Evolutionary conservation across 306 rosid genomes (phyloP).

Genomic region (Casuarina glauca): DNA sequence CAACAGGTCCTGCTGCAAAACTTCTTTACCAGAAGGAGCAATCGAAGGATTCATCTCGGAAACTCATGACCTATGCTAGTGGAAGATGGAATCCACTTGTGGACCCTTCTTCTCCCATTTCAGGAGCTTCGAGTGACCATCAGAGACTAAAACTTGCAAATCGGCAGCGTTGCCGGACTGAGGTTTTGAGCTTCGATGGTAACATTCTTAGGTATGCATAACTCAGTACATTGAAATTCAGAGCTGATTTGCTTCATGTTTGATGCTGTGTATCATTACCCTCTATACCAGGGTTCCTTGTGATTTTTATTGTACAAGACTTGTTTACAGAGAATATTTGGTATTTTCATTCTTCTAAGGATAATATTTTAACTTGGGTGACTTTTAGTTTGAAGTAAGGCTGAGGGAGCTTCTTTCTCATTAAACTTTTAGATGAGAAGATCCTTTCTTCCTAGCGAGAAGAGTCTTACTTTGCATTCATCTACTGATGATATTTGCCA

Average conservation of each 20-base stretch:
- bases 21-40: conserved; percentile 85
- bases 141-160: conserved; percentile 77
- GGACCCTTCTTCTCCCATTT: conserved; percentile 88
- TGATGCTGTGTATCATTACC: not conserved
- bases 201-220: conserved; percentile 76
- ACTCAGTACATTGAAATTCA: conserved; percentile 22
- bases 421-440: not conserved
- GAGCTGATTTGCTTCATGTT: conserved; percentile 7
- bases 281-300: not conserved
- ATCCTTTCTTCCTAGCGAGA: not conserved
- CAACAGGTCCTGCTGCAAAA: conserved; percentile 82
- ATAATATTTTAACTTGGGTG: not conserved
- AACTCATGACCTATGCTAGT: conserved; percentile 70
- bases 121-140: conserved; percentile 59
- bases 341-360: not conserved
- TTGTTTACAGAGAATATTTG: not conserved
- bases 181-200: conserved; percentile 93
- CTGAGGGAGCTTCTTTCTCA: not conserved
- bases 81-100: conserved; percentile 86
- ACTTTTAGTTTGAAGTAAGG: not conserved
- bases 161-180: conserved; percentile 63
- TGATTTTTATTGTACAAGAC: not conserved
- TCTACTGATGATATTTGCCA: not conserved
- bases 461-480: not conserved
- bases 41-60: conserved; percentile 57